Evolutionary conservation across 768 basidiomycete genomes (phyloP).

Genomic region (Agaricus bisporus): DNA sequence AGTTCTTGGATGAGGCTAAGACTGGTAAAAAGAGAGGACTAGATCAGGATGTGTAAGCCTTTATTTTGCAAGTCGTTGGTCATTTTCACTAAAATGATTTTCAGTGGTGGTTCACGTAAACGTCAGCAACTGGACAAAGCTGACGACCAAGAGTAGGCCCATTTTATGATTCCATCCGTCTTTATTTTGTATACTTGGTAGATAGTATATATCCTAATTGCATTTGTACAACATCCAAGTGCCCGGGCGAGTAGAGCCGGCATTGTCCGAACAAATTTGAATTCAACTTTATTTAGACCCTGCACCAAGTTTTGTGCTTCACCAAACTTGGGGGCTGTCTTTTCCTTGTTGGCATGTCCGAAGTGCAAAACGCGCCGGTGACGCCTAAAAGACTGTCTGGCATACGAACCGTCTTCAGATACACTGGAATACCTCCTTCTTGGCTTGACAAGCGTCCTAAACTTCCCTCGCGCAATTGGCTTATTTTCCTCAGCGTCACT

Average conservation of each 20-base stretch:
- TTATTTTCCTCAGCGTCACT: conserved; percentile 82
- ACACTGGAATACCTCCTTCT: conserved; percentile 64
- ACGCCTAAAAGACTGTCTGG: conserved; percentile 38
- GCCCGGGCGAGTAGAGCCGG: neutral
- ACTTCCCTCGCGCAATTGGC: conserved; percentile 89
- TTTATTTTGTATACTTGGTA: conserved; percentile 1
- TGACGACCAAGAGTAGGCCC: conserved; percentile 27
- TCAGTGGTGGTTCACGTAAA: conserved; percentile 56
- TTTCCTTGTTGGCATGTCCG: conserved; percentile 19
- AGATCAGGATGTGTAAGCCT: conserved; percentile 64
- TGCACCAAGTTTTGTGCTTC: neutral
- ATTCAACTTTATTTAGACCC: neutral
- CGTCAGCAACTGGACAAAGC: conserved; percentile 65
- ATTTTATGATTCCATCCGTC: conserved; percentile 7
- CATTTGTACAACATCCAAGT: conserved; percentile 2
- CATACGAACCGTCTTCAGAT: conserved; percentile 53
- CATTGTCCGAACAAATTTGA: conserved; percentile 4
- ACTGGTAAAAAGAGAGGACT: conserved; percentile 87
- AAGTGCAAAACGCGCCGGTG: conserved; percentile 17
- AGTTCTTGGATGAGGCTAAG: conserved; percentile 97
- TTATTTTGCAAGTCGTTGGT: neutral
- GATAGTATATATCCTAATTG: conserved; percentile 6
- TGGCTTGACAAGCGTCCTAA: conserved; percentile 83
- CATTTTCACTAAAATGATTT: conserved; percentile 2
- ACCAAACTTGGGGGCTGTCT: neutral